Evolutionary conservation across 768 basidiomycete species (phyloP).

Genomic region (Hericium coralloides): DNA sequence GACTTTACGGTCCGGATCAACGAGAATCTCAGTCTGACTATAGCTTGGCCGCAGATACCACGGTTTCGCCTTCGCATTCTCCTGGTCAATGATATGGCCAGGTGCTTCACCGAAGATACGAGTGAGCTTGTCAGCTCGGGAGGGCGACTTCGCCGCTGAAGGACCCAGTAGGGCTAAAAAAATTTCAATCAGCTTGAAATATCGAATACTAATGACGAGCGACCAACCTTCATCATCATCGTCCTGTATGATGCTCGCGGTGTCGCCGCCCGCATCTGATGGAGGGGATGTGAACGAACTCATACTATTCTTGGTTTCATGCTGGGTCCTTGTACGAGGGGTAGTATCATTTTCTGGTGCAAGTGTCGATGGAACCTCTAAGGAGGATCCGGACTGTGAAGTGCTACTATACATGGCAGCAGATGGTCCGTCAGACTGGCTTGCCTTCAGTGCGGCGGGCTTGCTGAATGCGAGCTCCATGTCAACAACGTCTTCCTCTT

Average conservation of each 20-base stretch:
- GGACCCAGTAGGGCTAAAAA: neutral
- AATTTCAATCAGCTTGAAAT: neutral
- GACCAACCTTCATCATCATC: conserved; percentile 18
- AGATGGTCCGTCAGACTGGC: neutral
- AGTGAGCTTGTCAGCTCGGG: conserved; percentile 44
- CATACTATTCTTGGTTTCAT: neutral
- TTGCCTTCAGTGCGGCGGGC: conserved; percentile 14
- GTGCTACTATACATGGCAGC: conserved; percentile 17
- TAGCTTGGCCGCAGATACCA: conserved; percentile 86
- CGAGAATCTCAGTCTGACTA: conserved; percentile 68
- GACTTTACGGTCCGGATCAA: conserved; percentile 78
- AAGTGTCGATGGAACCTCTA: conserved; percentile 11
- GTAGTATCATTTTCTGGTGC: conserved; percentile 2
- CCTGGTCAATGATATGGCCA: conserved; percentile 30
- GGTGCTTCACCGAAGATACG: conserved; percentile 58
- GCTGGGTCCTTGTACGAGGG: conserved; percentile 7
- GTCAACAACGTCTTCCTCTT: conserved; percentile 47
- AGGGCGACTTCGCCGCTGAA: conserved; percentile 18
- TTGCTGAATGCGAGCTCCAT: conserved; percentile 43
- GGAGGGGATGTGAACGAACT: neutral
- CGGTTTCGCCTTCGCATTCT: conserved; percentile 41
- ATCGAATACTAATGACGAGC: neutral
- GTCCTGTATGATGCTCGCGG: conserved; percentile 9
- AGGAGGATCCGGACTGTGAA: conserved; percentile 20
- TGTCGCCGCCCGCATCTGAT: conserved; percentile 7